Conservation (phyloP, 148 eudicot genomes). For the Fallopia convolvulus region DNA sequence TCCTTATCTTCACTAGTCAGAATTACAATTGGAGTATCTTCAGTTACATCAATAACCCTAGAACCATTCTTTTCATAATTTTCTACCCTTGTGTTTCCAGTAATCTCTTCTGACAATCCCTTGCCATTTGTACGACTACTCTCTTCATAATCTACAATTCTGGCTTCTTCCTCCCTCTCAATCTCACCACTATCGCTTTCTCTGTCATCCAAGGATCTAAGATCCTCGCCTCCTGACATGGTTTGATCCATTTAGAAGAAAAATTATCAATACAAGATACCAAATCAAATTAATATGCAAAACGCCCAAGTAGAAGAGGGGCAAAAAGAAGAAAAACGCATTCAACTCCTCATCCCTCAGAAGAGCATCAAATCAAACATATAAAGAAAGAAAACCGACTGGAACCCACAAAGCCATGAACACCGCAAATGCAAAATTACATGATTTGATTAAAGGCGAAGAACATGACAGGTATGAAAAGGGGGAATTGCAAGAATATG, state of each 20-base stretch:
- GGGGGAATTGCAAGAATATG: not conserved
- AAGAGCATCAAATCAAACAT: not conserved
- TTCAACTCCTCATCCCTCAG: not conserved
- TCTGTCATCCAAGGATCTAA: slow-evolving; percentile 5
- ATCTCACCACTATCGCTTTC: slow-evolving; percentile 6
- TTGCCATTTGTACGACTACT: not conserved
- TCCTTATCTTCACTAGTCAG: not conserved
- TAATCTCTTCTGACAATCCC: not conserved
- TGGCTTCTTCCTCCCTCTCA: slow-evolving; percentile 3
- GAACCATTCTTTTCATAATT: not conserved
- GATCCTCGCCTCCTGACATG: slow-evolving; percentile 3
- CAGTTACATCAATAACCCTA: not conserved
- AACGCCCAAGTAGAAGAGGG: not conserved
- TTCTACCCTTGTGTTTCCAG: not conserved
- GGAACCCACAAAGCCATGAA: slow-evolving; percentile 9
- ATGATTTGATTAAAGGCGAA: not conserved
- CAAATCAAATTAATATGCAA: not conserved
- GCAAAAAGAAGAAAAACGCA: not conserved
- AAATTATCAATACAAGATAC: not conserved
- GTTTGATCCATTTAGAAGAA: slow-evolving; percentile 2
- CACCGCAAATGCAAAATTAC: not conserved
- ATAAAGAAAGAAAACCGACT: not conserved
- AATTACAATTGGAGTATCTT: not conserved
- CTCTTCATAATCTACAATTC: not conserved
- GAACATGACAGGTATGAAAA: not conserved